A percentile compares a stretch with the other conserved stretches of the same genome.
phyloP scores from a whole-genome alignment of 768 basidiomycete species.

The Leccinum subgranulosum region DNA sequence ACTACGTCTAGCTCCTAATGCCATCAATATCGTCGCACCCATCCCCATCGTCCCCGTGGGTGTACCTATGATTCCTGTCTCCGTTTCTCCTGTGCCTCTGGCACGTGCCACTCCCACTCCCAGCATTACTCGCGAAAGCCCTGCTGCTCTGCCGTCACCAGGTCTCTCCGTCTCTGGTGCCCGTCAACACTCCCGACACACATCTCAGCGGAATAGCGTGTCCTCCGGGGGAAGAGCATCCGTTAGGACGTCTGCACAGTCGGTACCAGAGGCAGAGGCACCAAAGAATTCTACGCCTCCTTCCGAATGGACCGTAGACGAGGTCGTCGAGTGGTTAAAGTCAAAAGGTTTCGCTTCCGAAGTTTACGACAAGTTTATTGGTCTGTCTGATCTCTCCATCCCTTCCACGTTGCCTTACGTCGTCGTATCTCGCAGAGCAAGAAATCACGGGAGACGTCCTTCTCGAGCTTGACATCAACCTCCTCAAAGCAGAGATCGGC shows the following conservation, averaged over 20 bases:
- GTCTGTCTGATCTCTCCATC: conserved; percentile 40
- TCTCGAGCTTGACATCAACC: conserved; percentile 86
- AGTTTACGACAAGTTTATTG: conserved; percentile 82
- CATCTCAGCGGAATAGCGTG: conserved; percentile 45
- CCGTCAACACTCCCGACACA: conserved; percentile 24
- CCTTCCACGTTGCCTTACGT: neutral
- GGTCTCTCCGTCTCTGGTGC: conserved; percentile 23
- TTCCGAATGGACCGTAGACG: conserved; percentile 80
- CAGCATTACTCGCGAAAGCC: conserved; percentile 24
- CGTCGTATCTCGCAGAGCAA: conserved; percentile 61
- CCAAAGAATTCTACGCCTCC: conserved; percentile 44
- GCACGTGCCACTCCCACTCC: conserved; percentile 23
- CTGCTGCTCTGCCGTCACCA: conserved; percentile 31
- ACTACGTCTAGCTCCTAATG: conserved; percentile 25
- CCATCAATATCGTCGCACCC: conserved; percentile 21
- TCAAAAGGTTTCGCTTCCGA: conserved; percentile 80
- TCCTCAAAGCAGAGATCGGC: conserved; percentile 92
- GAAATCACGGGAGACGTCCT: conserved; percentile 98
- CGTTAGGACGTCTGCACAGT: conserved; percentile 16
- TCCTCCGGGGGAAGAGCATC: conserved; percentile 28
- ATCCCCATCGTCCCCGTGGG: conserved; percentile 22
- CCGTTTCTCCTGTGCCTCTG: conserved; percentile 21
- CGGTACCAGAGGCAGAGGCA: conserved; percentile 17
- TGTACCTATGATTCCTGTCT: conserved; percentile 18
- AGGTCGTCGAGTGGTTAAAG: conserved; percentile 88